Conservation (phyloP, 2,329 filamentous ascomycete genomes). For the Diaporthe vaccinii region DNA sequence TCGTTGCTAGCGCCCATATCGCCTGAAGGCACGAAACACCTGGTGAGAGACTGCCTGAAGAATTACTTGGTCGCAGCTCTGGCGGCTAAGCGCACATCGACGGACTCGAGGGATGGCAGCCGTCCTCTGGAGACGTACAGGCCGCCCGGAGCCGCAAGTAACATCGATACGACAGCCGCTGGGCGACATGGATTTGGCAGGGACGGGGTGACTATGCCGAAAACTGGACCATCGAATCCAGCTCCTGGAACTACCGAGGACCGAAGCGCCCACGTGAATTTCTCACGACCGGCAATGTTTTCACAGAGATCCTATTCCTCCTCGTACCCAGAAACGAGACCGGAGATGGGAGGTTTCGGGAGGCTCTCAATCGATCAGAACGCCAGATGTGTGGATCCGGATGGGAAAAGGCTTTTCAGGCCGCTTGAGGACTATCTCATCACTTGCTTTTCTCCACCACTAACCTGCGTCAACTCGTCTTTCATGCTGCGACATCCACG, state of each 20-base stretch:
- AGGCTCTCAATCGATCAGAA: constrained; percentile 41
- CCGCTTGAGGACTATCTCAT: constrained; percentile 83
- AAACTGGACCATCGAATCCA: constrained; percentile 30
- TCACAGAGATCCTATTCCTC: constrained; percentile 59
- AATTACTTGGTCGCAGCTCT: constrained; percentile 53
- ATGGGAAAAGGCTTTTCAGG: constrained; percentile 76
- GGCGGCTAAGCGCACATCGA: constrained; percentile 34
- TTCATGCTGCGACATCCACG: constrained; percentile 63
- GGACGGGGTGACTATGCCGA: constrained; percentile 25
- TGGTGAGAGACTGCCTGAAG: constrained; percentile 59
- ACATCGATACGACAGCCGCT: background rate
- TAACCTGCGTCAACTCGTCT: constrained; percentile 81
- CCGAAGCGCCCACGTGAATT: constrained; percentile 46
- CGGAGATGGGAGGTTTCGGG: constrained; percentile 35
- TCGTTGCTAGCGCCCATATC: constrained; percentile 59
- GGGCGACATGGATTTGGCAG: constrained; percentile 1
- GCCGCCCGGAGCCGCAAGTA: background rate
- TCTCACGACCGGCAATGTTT: constrained; percentile 11
- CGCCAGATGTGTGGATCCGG: constrained; percentile 45
- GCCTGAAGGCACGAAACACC: constrained; percentile 68
- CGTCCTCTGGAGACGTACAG: constrained; percentile 27
- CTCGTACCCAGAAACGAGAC: constrained; percentile 57
- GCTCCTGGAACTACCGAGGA: constrained; percentile 41
- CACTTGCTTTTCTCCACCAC: constrained; percentile 73
- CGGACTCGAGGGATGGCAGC: constrained; percentile 32